Base-by-base conservation (phyloP, 108 stramenopile species). In the Hondaea fermentalgiana region DNA sequence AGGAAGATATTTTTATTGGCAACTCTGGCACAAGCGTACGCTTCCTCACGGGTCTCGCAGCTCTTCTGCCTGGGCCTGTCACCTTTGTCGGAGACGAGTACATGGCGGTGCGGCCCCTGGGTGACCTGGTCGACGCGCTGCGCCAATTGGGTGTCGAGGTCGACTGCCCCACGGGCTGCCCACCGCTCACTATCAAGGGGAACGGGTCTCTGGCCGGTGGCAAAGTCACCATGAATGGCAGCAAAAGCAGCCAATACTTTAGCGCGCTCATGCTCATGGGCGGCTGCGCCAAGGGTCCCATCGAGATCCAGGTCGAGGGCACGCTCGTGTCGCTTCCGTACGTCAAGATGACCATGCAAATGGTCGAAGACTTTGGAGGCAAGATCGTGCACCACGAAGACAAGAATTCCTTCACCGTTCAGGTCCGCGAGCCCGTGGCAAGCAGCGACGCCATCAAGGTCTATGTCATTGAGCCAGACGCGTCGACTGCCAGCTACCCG, bases 101-200 rank as follows among this genome's bases (percentile, higher is more conserved):
- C 87, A 89, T 89, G 89, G 88, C 88, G 5, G 23, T 49, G 29
- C 89, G 89, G 49, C 89, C 89, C n/a, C n/a, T 87, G 44, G 59
- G 57, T 1, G 44, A 42, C 43, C 88, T 89, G 35, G 76, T 89
- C 10, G 14, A 16, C 60, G 89, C 89, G 10, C 83, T 89, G 28
- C 21, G 23, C 60, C 76, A 83, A 45, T 4, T 83, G 19, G 51
- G 51, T 45, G 51, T 83, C 28, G 76, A 83, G 51, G 76, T 83
- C 76, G 76, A 83, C 76, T 83, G 76, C 76, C 76, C 76, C n/a
- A 57, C 87, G 14, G 87, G 53, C 25, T 59, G 43, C 58, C 83
- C 72, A 55, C 89, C 89, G 12, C 83, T 89, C 47, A 89, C 42
- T n/a, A 35, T 89, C 83, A 25, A 88, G 16, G 83, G 89, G 6